A percentile compares a stretch with the other conserved stretches of the same genome.
phyloP scores from a whole-genome alignment of 2,329 filamentous ascomycete genomes.

The Pseudogymnoascus sp. region DNA sequence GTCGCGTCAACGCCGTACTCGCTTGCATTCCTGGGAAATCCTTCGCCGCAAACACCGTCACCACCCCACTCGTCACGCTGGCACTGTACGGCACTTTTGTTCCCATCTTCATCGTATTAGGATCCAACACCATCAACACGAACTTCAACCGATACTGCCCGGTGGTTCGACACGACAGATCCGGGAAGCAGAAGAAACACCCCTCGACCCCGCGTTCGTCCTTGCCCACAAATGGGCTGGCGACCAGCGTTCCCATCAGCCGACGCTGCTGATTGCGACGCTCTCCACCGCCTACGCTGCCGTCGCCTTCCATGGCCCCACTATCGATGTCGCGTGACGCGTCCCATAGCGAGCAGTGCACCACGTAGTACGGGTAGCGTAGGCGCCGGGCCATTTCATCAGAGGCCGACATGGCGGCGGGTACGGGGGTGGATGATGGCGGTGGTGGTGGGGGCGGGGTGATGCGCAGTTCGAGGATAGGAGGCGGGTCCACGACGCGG shows the following conservation, averaged over 20 bases:
- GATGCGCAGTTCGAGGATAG: constrained; percentile 69
- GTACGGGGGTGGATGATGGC: not conserved
- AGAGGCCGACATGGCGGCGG: constrained; percentile 15
- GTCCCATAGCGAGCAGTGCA: constrained; percentile 73
- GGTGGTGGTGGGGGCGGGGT: constrained; percentile 41
- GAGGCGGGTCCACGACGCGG: constrained; percentile 75
- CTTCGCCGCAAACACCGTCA: constrained; percentile 76
- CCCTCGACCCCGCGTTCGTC: constrained; percentile 69
- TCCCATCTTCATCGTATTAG: constrained; percentile 49
- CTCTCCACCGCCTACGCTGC: constrained; percentile 35
- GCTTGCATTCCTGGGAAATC: constrained; percentile 81
- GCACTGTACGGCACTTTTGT: constrained; percentile 32
- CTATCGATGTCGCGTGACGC: constrained; percentile 61
- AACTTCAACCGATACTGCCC: constrained; percentile 72
- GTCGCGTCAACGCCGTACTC: constrained; percentile 67
- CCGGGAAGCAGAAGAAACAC: constrained; percentile 81
- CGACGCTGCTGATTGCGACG: constrained; percentile 61
- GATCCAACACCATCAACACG: constrained; percentile 65
- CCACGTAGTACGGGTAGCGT: constrained; percentile 60
- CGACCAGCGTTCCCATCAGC: constrained; percentile 73
- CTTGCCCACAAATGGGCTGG: constrained; percentile 67
- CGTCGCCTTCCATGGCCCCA: constrained; percentile 48
- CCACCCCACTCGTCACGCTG: constrained; percentile 38
- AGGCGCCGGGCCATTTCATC: constrained; percentile 42
- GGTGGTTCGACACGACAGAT: constrained; percentile 72